A percentile compares a stretch with the other conserved stretches of the same genome.
phyloP scores from a whole-genome alignment of 345 rosid genomes.

The Camelina neglecta region DNA sequence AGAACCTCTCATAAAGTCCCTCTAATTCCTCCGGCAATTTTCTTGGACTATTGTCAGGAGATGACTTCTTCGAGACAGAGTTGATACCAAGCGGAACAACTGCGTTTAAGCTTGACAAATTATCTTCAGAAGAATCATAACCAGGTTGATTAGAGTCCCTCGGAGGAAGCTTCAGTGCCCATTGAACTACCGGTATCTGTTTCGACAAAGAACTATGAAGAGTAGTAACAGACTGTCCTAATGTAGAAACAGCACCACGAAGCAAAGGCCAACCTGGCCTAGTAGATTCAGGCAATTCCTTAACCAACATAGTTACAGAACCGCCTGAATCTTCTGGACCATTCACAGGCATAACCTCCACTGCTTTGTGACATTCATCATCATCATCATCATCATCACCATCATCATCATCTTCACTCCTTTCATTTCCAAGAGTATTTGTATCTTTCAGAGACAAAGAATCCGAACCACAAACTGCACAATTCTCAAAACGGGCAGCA shows the following conservation, averaged over 20 bases:
- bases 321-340: conserved; percentile 47
- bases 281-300: conserved; percentile 58
- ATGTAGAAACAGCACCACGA: conserved; percentile 49
- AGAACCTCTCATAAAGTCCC: conserved; percentile 67
- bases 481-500: conserved; percentile 50
- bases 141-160: conserved; percentile 49
- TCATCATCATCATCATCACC: conserved; percentile 34
- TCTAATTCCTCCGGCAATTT: conserved; percentile 61
- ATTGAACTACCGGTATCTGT: conserved; percentile 70
- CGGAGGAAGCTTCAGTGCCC: conserved; percentile 67
- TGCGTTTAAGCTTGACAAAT: conserved; percentile 48
- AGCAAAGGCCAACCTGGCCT: conserved; percentile 93
- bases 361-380: conserved; percentile 47
- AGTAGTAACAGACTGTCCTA: conserved; percentile 40
- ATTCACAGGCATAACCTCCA: conserved; percentile 64
- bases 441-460: conserved; percentile 37
- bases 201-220: conserved; percentile 49
- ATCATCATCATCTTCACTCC: conserved; percentile 19
- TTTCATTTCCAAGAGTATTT: neutral
- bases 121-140: conserved; percentile 33
- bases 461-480: conserved; percentile 64
- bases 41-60: conserved; percentile 45
- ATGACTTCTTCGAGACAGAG: conserved; percentile 34
- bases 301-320: conserved; percentile 51
- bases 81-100: conserved; percentile 52